Percentiles rank a stretch among this genome's conserved stretches.
phyloP scores from a whole-genome alignment of 2,329 filamentous ascomycete genomes.

The Colletotrichum neosansevieriae region DNA sequence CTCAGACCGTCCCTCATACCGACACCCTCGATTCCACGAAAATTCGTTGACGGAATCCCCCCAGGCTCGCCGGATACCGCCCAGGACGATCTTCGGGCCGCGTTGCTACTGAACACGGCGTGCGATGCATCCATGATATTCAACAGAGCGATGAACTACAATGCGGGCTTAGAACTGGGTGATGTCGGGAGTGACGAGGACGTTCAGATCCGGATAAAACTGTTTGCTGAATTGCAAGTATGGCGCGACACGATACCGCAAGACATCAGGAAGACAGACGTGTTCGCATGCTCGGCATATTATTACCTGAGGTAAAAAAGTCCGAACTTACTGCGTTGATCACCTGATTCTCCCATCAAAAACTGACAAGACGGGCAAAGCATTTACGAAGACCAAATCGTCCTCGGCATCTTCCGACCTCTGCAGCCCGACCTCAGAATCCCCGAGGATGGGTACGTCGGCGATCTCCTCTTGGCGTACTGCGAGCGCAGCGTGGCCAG shows the following conservation, averaged over 20 bases:
- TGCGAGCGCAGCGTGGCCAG: constrained; percentile 38
- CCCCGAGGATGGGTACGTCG: background rate
- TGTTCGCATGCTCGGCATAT: background rate
- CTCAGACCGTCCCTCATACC: background rate
- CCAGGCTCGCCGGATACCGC: background rate
- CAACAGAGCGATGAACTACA: constrained; percentile 7
- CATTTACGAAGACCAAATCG: background rate
- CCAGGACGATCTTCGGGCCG: background rate
- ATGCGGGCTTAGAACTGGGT: background rate
- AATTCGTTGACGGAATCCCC: background rate
- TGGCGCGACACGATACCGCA: background rate
- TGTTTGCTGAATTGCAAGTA: background rate
- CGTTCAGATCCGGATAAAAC: background rate
- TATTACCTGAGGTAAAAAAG: background rate
- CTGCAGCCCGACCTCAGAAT: background rate
- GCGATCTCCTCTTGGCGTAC: background rate
- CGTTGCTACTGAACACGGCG: background rate
- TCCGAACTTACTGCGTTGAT: background rate
- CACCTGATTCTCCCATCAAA: too few species aligned
- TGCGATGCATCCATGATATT: background rate
- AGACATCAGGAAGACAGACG: background rate
- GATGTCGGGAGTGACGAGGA: background rate
- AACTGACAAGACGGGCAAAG: background rate
- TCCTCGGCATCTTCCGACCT: background rate
- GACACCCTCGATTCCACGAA: background rate